Conservation (phyloP, 169 alveolate species). For the Plasmodium fragile region DNA sequence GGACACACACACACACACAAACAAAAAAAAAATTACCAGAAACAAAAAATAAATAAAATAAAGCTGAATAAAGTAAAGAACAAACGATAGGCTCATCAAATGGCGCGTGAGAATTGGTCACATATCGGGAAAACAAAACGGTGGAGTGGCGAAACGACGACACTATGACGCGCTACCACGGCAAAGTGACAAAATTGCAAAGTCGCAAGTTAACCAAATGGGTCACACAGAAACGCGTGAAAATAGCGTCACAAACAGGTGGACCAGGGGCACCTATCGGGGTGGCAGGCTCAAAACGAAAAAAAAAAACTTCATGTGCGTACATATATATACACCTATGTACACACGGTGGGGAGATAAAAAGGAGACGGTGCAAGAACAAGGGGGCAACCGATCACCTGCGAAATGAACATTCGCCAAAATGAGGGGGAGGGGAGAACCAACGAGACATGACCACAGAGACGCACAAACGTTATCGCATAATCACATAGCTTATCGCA, state of each 20-base stretch:
- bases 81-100: not conserved
- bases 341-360: not conserved
- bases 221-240: not conserved
- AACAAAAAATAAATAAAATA: conserved; percentile 16
- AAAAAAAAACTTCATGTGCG: not conserved
- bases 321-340: not conserved
- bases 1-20: not conserved
- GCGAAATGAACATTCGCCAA: not conserved
- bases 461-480: not conserved
- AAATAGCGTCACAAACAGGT: not conserved
- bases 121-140: not conserved
- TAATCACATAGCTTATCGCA: not conserved
- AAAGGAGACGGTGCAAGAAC: no score
- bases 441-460: not conserved
- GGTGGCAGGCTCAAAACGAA: not conserved
- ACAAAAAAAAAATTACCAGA: not conserved
- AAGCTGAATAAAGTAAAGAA: not conserved
- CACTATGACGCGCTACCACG: not conserved
- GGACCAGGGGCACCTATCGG: not conserved
- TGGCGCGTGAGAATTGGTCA: not conserved
- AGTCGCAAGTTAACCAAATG: not conserved
- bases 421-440: not conserved
- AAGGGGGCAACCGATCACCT: not conserved
- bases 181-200: not conserved
- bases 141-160: not conserved